A percentile compares a stretch with the other conserved stretches of the same genome.
These are phyloP conservation scores for Diplodia mutila DNA, from an alignment of 2,329 filamentous ascomycete species.

Conservation along the genomic window DNA sequence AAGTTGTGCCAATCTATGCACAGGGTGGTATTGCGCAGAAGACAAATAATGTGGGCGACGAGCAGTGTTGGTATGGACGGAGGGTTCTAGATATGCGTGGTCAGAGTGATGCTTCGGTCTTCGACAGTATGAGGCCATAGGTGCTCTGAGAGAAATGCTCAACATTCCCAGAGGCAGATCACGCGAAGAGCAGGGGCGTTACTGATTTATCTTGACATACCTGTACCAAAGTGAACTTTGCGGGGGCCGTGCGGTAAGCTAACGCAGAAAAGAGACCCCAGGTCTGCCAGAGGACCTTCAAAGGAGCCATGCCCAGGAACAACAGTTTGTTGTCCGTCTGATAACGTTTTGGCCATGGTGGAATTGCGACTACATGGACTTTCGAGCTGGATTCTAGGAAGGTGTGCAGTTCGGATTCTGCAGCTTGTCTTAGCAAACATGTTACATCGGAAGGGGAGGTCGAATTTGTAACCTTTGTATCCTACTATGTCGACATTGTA, in stretches of 20 bases:
- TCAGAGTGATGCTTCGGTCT: background rate
- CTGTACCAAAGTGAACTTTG: constrained; percentile 84
- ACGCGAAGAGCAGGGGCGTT: background rate
- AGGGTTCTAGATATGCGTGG: constrained; percentile 67
- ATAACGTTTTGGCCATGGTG: constrained; percentile 67
- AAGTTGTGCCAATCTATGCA: constrained; percentile 99
- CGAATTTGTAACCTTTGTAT: constrained; percentile 68
- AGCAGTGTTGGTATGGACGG: constrained; percentile 90
- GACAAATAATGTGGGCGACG: constrained; percentile 72
- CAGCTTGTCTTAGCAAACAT: background rate
- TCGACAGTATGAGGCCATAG: no score
- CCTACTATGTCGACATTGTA: constrained; percentile 83
- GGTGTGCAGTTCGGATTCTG: constrained; percentile 80
- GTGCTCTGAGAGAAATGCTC: background rate
- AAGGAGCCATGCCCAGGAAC: constrained; percentile 76
- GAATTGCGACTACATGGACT: constrained; percentile 73
- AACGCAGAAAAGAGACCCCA: constrained; percentile 71
- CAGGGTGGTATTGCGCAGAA: constrained; percentile 77
- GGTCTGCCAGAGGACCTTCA: constrained; percentile 86
- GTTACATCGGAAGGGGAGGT: background rate
- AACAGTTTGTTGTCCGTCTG: constrained; percentile 70
- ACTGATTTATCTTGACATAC: constrained; percentile 41
- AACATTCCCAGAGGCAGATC: background rate
- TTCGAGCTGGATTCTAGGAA: constrained; percentile 70
- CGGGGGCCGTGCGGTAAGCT: constrained; percentile 72